phyloP scores from a whole-genome alignment of 192 early-diverging fungal genomes.

The Chytriomyces hyalinus region DNA sequence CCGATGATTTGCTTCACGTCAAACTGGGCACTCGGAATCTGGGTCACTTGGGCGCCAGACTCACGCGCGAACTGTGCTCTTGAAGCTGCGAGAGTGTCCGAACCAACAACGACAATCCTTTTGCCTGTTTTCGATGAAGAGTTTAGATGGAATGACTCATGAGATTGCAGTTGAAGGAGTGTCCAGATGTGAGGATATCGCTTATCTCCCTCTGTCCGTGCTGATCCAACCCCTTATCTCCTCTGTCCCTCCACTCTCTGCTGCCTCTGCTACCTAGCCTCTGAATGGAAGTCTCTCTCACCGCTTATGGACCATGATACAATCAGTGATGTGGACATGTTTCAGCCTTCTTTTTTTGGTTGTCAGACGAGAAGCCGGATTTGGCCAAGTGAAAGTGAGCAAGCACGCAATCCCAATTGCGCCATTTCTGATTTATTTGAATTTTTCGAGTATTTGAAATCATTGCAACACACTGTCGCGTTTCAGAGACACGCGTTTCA shows the following conservation, averaged over 20 bases:
- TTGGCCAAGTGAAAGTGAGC: too few relatives aligned
- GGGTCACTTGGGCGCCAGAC: constrained; percentile 79
- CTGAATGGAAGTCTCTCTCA: neutral
- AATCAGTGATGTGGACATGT: constrained; percentile 27
- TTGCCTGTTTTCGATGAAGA: constrained; percentile 38
- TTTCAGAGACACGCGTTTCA: too few relatives aligned
- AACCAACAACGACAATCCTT: constrained; percentile 83
- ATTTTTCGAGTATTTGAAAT: too few relatives aligned
- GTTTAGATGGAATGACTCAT: neutral
- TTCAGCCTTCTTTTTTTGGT: neutral
- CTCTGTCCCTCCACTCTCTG: too few relatives aligned
- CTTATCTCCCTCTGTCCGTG: too few relatives aligned
- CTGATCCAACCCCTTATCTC: too few relatives aligned
- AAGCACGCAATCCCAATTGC: too few relatives aligned
- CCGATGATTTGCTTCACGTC: constrained; percentile 38
- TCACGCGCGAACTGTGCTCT: constrained; percentile 81
- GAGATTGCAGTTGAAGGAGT: neutral
- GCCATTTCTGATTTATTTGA: too few relatives aligned
- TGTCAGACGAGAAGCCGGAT: neutral
- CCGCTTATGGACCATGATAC: constrained; percentile 28
- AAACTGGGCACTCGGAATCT: constrained; percentile 63
- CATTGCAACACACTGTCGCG: too few relatives aligned
- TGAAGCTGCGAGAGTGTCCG: constrained; percentile 77
- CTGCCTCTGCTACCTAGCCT: too few relatives aligned
- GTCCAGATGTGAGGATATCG: constrained; percentile 48